Evolutionary conservation across 2,329 filamentous ascomycete genomes (phyloP).

Genomic region (Monosporascus sp.): DNA sequence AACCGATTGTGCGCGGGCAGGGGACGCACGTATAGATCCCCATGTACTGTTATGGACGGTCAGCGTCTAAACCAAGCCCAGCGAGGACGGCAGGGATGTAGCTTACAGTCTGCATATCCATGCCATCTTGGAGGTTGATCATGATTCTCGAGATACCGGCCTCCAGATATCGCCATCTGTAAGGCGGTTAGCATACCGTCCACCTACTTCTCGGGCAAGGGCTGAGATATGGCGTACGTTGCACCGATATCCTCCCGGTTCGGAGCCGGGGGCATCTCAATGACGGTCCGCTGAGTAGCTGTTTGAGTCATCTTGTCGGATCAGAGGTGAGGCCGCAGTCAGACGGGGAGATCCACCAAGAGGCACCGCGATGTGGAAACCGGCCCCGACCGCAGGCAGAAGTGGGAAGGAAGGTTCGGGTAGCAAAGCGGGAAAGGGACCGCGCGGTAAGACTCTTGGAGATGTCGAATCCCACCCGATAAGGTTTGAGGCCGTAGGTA

Average conservation of each 20-base stretch:
- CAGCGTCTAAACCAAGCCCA: conserved; percentile 5
- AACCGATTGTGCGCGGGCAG: background rate
- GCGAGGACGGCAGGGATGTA: background rate
- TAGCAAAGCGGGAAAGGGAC: background rate
- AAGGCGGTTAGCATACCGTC: conserved; percentile 12
- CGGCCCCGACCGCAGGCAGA: background rate
- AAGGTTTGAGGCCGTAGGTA: too few relatives aligned
- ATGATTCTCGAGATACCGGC: conserved; percentile 88
- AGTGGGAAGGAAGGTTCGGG: background rate
- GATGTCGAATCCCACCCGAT: too few relatives aligned
- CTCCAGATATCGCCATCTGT: conserved; percentile 85
- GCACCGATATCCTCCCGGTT: conserved; percentile 56
- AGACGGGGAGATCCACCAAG: background rate
- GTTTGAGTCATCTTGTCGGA: conserved; percentile 25
- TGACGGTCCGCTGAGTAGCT: conserved; percentile 29
- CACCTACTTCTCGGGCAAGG: conserved; percentile 1
- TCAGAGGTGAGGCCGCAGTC: background rate
- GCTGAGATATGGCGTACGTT: conserved; percentile 32
- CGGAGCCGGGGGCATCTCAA: conserved; percentile 51
- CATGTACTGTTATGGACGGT: conserved; percentile 64
- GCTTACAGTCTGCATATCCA: conserved; percentile 82
- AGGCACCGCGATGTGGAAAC: background rate
- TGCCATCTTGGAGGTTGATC: conserved; percentile 82
- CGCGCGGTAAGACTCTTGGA: background rate
- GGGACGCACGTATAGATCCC: conserved; percentile 76